These are phyloP conservation scores for Penicillium simplicissimum DNA, from an alignment of 495 filamentous ascomycete genomes.

Conservation along the genomic window DNA sequence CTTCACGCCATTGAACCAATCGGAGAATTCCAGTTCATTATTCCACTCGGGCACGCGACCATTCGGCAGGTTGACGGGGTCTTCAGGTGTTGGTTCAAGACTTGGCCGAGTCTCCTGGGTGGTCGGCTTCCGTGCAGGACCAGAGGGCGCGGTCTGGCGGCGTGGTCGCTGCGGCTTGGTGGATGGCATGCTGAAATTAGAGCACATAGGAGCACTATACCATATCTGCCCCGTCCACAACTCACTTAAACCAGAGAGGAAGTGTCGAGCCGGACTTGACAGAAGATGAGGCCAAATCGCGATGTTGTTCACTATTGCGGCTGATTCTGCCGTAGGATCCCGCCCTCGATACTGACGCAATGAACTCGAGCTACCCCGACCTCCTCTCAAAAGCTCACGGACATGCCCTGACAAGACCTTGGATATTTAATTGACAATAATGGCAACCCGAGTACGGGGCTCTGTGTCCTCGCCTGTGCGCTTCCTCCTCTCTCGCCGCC, in stretches of 20 bases:
- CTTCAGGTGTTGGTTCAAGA: conserved; percentile 28
- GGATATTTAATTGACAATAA: conserved; percentile 27
- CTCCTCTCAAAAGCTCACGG: conserved; percentile 9
- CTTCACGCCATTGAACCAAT: conserved; percentile 63
- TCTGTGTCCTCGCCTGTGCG: conserved; percentile 23
- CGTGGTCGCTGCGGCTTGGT: conserved; percentile 39
- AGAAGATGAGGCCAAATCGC: conserved; percentile 12
- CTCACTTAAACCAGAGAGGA: conserved; percentile 1
- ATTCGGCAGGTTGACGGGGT: conserved; percentile 6
- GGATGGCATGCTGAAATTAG: conserved; percentile 28
- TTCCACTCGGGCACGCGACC: conserved; percentile 23
- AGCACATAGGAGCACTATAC: not conserved
- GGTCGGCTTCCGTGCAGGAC: conserved; percentile 35
- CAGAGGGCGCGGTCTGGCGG: conserved; percentile 46
- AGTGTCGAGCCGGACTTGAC: not conserved
- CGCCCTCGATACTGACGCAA: conserved; percentile 39
- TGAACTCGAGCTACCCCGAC: conserved; percentile 25
- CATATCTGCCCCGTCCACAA: conserved; percentile 10
- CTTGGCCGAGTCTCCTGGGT: conserved; percentile 26
- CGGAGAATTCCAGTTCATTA: conserved; percentile 60
- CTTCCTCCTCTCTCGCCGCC: conserved; percentile 22
- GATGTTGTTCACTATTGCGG: conserved; percentile 23
- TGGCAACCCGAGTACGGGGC: conserved; percentile 31
- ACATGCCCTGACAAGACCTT: not conserved
- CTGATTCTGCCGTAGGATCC: conserved; percentile 41